phyloP scores from a whole-genome alignment of 108 stramenopile species.

The Cyclostephanos tholiformis region DNA sequence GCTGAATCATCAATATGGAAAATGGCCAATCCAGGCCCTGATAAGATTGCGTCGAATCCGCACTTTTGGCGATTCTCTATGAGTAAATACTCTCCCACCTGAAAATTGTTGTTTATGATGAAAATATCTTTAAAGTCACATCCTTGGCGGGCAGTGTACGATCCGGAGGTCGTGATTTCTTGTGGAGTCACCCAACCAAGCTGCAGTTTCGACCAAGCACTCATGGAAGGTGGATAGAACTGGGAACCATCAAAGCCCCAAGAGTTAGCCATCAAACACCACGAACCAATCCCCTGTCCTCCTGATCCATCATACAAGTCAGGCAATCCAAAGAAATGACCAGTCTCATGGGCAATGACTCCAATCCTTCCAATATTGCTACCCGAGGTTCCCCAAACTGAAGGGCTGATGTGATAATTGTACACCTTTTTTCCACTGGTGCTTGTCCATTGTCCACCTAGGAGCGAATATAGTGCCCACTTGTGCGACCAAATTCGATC shows the following conservation, averaged over 20 bases:
- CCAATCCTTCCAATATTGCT: constrained; percentile 51
- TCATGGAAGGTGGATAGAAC: constrained; percentile 54
- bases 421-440: constrained; percentile 35
- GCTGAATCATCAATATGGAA: constrained; percentile 64
- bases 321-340: constrained; percentile 53
- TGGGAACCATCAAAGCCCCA: constrained; percentile 53
- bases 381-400: constrained; percentile 39
- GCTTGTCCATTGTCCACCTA: background rate
- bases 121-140: constrained; percentile 45
- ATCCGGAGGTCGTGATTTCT: constrained; percentile 42
- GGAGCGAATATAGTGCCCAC: constrained; percentile 34
- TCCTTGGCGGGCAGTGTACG: constrained; percentile 41
- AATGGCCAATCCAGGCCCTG: constrained; percentile 61
- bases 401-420: constrained; percentile 47
- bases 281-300: constrained; percentile 49
- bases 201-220: constrained; percentile 53
- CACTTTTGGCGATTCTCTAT: constrained; percentile 66
- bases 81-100: constrained; percentile 61
- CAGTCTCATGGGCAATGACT: constrained; percentile 54
- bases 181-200: constrained; percentile 59
- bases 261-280: constrained; percentile 49
- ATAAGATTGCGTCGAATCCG: constrained; percentile 53
- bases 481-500: constrained; percentile 57
- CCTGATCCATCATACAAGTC: constrained; percentile 49
- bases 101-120: constrained; percentile 42